Evolutionary conservation across 2,329 filamentous ascomycete genomes (phyloP).

Genomic region (Penicillium concentricum): DNA sequence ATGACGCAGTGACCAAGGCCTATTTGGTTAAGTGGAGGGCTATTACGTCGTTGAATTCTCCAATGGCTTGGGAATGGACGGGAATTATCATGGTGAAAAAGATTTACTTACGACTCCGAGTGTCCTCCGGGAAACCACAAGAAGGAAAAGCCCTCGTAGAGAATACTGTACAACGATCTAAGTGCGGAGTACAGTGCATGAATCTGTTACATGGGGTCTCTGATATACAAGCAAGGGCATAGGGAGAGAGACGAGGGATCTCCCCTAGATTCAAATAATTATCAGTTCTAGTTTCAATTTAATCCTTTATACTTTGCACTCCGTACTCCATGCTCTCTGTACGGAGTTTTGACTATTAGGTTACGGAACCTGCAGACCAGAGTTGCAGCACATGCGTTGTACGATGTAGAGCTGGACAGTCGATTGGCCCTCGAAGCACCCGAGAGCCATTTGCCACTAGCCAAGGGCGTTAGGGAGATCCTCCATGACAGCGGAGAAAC

Average conservation of each 20-base stretch:
- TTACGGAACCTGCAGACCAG: neutral
- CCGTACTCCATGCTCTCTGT: neutral
- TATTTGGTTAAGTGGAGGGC: neutral
- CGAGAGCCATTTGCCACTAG: slow-evolving; percentile 5
- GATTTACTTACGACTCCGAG: neutral
- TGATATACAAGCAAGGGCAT: slow-evolving; percentile 9
- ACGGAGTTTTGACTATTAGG: neutral
- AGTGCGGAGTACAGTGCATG: slow-evolving; percentile 6
- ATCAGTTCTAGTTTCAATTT: neutral
- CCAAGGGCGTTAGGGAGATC: neutral
- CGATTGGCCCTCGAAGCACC: neutral
- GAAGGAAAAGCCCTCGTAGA: too few species aligned
- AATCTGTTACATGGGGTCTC: slow-evolving; percentile 5
- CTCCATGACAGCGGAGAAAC: slow-evolving; percentile 9
- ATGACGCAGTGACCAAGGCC: neutral
- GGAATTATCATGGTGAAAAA: neutral
- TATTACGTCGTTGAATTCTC: neutral
- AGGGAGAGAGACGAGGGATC: neutral
- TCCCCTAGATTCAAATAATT: slow-evolving; percentile 9
- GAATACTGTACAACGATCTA: neutral
- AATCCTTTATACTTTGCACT: neutral
- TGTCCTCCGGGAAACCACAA: neutral
- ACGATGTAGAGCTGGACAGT: neutral
- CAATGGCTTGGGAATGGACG: too few species aligned
- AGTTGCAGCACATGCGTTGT: neutral